A percentile compares a stretch with the other conserved stretches of the same genome.
phyloP scores from a whole-genome alignment of 2,329 filamentous ascomycete species.

The Phoma sp. region DNA sequence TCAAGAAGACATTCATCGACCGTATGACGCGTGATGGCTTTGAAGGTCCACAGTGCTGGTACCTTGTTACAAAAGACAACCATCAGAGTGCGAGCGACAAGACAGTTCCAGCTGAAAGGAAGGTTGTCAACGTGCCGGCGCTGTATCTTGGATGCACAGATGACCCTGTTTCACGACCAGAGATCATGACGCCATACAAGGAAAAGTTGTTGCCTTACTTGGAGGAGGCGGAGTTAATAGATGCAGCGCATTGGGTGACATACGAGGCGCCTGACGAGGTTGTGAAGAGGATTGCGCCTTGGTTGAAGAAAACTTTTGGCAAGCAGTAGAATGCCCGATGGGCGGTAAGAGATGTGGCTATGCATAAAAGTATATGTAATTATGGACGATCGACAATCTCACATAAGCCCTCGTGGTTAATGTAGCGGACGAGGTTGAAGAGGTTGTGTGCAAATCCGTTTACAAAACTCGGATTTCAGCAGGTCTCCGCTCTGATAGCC shows the following conservation, averaged over 20 bases:
- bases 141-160: constrained; percentile 45
- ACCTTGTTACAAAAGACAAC: constrained; percentile 36
- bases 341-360: neutral
- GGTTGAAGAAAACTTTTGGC: constrained; percentile 26
- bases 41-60: constrained; percentile 48
- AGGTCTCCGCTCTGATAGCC: neutral
- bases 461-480: neutral
- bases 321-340: neutral
- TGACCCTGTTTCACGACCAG: constrained; percentile 46
- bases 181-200: constrained; percentile 35
- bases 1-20: constrained; percentile 45
- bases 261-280: constrained; percentile 47
- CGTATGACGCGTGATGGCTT: constrained; percentile 44
- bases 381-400: no score
- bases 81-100: constrained; percentile 38
- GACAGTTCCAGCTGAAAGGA: constrained; percentile 25
- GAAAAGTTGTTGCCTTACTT: constrained; percentile 40
- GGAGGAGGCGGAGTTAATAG: constrained; percentile 38
- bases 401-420: no score
- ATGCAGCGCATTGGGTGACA: constrained; percentile 47
- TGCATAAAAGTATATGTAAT: no score
- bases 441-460: neutral
- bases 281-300: constrained; percentile 21
- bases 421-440: neutral
- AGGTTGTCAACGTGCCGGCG: constrained; percentile 45